Base-by-base conservation (phyloP, 495 filamentous ascomycete species). In the Penicillium verhagenii region DNA sequence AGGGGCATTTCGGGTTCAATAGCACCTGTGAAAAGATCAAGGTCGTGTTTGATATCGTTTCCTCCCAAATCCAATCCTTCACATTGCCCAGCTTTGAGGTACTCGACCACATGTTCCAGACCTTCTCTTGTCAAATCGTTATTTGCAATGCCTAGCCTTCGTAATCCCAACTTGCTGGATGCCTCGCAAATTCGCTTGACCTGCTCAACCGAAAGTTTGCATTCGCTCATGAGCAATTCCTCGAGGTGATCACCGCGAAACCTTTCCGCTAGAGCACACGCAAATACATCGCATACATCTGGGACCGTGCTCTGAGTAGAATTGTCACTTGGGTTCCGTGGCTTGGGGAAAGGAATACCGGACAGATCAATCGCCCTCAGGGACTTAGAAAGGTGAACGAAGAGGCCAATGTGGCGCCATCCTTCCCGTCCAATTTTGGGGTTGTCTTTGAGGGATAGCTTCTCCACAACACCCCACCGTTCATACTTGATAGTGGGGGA, bases 51-150 rank as follows among this genome's bases (percentile, higher is more conserved):
- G 35, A 90, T 72, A 57, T 92, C 83, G 62, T 96, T 97, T n/a
- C 91, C 91, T 31, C 92, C 92, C n/a, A 98, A 71, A 68, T 97
- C 94, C 6, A 98, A 74, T 1, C 91, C 94, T 66, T 96, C 89
- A 57, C 93, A 98, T 38, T 84, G 77, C 0, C 86, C 87, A 38
- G 79, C 80, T 45, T 81, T 78, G 33, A 97, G 66, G 69, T 90
- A 96, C 47, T 81, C 79, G 26, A 87, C 79, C 35, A 96, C 79
- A 67, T 94, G 87, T 49, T 85, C 79, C 47, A 95, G 70, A 3
- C 90, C 89, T 50, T 87, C 84, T 9, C 80, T 75, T 18, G 84
- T 86, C 19, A 98, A 76, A 29, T 80, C 71, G 51, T 96, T 97
- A 54, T 88, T 87, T 9, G 91, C 94, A 28, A 96, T 77, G 0